Evolutionary conservation across 2,329 filamentous ascomycete genomes (phyloP), one percentile per base, ranked within the genome.

Genomic region (Fusarium tanahbumbuense): DNA sequence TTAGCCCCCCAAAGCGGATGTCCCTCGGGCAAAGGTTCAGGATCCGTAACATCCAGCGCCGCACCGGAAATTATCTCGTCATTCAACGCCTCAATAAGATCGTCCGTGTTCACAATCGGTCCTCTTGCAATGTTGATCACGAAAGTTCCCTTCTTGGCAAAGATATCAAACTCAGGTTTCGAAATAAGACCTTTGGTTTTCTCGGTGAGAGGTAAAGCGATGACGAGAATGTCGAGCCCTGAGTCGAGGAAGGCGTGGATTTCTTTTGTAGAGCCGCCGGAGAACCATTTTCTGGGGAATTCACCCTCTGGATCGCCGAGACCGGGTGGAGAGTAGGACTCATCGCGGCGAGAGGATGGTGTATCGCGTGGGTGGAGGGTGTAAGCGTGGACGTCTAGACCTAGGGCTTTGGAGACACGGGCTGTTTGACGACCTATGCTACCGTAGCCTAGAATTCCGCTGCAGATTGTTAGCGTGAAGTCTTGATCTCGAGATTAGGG

Each of bases 1-100:
- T 87, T 87, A 16, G 90, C 83, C 27, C 82, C 85, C 92, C 92
- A 95, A 53, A 95, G 80, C 67, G 87, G 85, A 75, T 92, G 88
- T 7, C 90, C 87, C 4, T 83, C 79, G 0, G 92, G 91, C 67
- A 95, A 77, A 1, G 93, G 93, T 78, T 95, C 93, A 0, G 92
- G 92, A 64, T 94, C 92, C 3, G 92, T 92, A 2, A 95, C 92
- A 76, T 94, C 92, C 42, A 95, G 79, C 3, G 92, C 92, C 0
- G 92, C 93, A 30, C 92, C 92, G 5, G 83, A 75, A 49, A 85
- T 81, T 18, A 76, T 49, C 8, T 77, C 82, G 5, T 67, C 67
- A 41, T 86, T 79, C 13, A 94, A 80, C 0, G 91, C 90, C 3
- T 82, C 81, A 20, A 93, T 85, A 53, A 95, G 76, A 3, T 88